A percentile compares a stretch with the other conserved stretches of the same genome.
Evolutionary conservation across 208 protist genomes (phyloP).

Genomic region (Entamoeba moshkovskii): DNA sequence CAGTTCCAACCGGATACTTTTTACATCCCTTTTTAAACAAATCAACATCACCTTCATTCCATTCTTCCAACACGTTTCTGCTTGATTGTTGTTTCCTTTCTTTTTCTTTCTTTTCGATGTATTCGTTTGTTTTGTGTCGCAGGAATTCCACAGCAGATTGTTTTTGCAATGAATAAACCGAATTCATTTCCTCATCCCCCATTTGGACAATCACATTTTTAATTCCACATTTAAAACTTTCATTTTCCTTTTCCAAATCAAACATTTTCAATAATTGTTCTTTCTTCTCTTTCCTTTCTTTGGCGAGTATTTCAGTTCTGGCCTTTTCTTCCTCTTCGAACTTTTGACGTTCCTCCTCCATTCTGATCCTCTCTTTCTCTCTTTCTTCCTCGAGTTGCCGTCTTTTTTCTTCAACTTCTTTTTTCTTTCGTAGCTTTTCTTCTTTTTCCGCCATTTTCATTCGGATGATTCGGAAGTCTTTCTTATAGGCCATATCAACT

Average conservation of each 20-base stretch:
- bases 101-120: background rate
- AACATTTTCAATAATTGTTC: background rate
- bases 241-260: background rate
- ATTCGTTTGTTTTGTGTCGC: background rate
- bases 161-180: background rate
- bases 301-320: background rate
- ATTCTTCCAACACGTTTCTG: background rate
- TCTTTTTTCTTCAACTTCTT: background rate
- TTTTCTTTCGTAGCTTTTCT: background rate
- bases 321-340: background rate
- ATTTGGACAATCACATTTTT: background rate
- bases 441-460: background rate
- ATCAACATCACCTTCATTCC: background rate
- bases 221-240: background rate
- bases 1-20: background rate
- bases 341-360: background rate
- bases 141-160: background rate
- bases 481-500: background rate
- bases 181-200: background rate
- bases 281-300: background rate
- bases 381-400: background rate
- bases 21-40: background rate
- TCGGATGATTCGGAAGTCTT: background rate
- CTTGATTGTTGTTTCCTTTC: background rate
- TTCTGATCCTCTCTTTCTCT: background rate